Percentiles rank a stretch among this genome's conserved stretches.
Conservation (phyloP, 495 filamentous ascomycete genomes). For the Platismatia glauca region DNA sequence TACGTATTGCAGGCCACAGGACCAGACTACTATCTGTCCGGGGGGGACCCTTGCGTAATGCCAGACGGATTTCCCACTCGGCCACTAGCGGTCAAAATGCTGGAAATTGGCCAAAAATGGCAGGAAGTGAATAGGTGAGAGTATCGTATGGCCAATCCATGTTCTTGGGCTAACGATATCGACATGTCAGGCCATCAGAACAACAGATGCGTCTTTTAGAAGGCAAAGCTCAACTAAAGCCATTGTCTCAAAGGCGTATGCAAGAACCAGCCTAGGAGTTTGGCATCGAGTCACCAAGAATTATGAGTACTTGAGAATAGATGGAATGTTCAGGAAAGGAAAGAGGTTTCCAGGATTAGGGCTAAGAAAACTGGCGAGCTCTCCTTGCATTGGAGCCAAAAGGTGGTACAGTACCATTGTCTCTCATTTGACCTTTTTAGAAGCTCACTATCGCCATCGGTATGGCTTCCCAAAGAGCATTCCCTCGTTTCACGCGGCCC, state of each 20-base stretch:
- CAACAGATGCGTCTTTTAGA: not conserved
- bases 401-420: too few species aligned
- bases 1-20: constrained; percentile 8
- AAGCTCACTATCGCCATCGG: too few species aligned
- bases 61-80: constrained; percentile 3
- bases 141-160: not conserved
- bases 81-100: constrained; percentile 5
- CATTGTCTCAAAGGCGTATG: not conserved
- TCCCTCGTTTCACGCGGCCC: too few species aligned
- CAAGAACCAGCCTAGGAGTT: not conserved
- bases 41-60: not conserved
- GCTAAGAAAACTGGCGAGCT: too few species aligned
- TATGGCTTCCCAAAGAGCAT: too few species aligned
- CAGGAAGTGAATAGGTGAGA: not conserved
- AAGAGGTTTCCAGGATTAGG: not conserved
- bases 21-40: not conserved
- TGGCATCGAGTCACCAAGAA: not conserved
- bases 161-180: not conserved
- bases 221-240: not conserved
- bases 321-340: not conserved
- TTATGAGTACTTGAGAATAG: not conserved
- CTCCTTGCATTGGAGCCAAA: too few species aligned
- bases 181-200: not conserved
- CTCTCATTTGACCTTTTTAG: too few species aligned
- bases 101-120: constrained; percentile 6